Base-by-base conservation (phyloP, 2,329 filamentous ascomycete species). In the Coniochaeta pulveracea region DNA sequence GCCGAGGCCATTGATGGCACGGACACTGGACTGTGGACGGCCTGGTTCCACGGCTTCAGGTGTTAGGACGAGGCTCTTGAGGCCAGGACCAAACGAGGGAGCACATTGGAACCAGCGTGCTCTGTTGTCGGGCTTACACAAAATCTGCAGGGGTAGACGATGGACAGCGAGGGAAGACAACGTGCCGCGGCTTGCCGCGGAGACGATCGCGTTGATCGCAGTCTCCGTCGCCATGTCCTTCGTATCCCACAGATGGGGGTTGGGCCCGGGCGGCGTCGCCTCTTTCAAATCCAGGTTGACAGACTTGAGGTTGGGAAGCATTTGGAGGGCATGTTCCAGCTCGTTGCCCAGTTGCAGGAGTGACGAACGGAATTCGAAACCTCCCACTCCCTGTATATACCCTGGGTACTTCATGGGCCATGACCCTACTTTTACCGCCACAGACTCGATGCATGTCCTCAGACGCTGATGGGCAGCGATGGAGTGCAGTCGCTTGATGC, bases 381-480 rank as follows among this genome's bases (percentile, higher is more conserved):
- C 39, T 55, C 52, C 17, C 55, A 54, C 39, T 54, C 54, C 37
- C 53, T 51, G 35, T 59, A 60, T 33, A 50, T 49, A 25, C 43
- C 39, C 49, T 55, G 60, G 16, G 56, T 56, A 24, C 52, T 40
- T 12, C 47, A 46, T 38, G 63, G 49, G 27, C 52, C 38, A 34
- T 49, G 48, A 33, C 47, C 47, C 29, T 51, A 54, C 32, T 57
- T n/a, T n/a, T n/a, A n/a, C n/a, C n/a, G n/a, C n/a, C n/a, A n/a
- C n/a, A 14, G 58, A 54, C 18, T 52, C 51, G 46, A 69, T 60
- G 37, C 51, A 54, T 26, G 46, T 46, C 33, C 57, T 55, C 19
- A 66, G 56, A 5, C 55, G 57, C 24, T 57, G 52, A 39, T 64
- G 54, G 34, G 48, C 46, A 11, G 64, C 59, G 36, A 70, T 63